Conservation (phyloP, 768 basidiomycete species). For the Podaxis rugospora region DNA sequence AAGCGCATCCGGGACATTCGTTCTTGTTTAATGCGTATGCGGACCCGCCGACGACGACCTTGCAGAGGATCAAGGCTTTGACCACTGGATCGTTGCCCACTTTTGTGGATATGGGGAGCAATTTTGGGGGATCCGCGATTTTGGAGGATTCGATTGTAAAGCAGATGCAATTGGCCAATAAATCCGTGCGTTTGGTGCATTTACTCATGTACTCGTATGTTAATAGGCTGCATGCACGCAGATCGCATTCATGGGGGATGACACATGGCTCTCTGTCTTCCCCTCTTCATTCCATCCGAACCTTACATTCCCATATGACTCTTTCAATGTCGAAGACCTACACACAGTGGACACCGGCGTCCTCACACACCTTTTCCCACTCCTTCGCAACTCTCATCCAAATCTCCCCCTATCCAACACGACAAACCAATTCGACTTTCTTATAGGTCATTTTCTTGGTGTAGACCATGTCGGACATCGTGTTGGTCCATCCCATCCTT, state of each 20-base stretch:
- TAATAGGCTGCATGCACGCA: slow-evolving; percentile 23
- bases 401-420: background rate
- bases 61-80: slow-evolving; percentile 92
- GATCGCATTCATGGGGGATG: slow-evolving; percentile 92
- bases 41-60: slow-evolving; percentile 92
- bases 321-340: slow-evolving; percentile 97
- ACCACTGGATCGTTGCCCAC: slow-evolving; percentile 95
- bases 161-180: slow-evolving; percentile 58
- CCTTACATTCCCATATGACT: slow-evolving; percentile 84
- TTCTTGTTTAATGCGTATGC: slow-evolving; percentile 87
- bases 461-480: slow-evolving; percentile 97
- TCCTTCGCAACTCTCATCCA: slow-evolving; percentile 42
- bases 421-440: slow-evolving; percentile 65
- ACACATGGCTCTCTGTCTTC: slow-evolving; percentile 93
- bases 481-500: slow-evolving; percentile 83
- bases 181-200: slow-evolving; percentile 40
- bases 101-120: slow-evolving; percentile 90
- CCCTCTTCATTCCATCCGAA: slow-evolving; percentile 68
- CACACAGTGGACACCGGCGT: slow-evolving; percentile 95
- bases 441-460: slow-evolving; percentile 91
- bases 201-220: background rate
- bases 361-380: slow-evolving; percentile 74
- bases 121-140: slow-evolving; percentile 85
- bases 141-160: slow-evolving; percentile 84
- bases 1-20: slow-evolving; percentile 60